Percentiles rank a stretch among this genome's conserved stretches.
These are phyloP conservation scores for Phaeosphaeria sp. DNA, from an alignment of 2,329 filamentous ascomycete genomes.

Conservation along the genomic window DNA sequence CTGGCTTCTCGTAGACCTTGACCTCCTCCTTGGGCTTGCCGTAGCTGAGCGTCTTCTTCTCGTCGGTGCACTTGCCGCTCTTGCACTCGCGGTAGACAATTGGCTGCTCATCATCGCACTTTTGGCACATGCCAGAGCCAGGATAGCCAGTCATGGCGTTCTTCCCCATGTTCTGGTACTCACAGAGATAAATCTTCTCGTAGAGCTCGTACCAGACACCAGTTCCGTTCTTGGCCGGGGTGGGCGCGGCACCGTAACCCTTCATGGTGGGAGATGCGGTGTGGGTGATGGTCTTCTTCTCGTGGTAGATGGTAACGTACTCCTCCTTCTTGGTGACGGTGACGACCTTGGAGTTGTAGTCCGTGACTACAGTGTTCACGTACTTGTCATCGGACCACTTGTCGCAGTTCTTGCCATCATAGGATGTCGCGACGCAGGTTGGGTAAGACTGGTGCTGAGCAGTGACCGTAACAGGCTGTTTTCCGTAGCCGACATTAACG, in stretches of 20 bases:
- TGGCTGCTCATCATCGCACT: slow-evolving; percentile 31
- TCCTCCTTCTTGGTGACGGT: slow-evolving; percentile 38
- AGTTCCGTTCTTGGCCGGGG: slow-evolving; percentile 20
- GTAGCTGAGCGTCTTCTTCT: slow-evolving; percentile 29
- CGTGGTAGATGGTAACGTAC: slow-evolving; percentile 35
- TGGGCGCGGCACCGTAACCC: slow-evolving; percentile 14
- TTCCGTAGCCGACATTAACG: slow-evolving; percentile 33
- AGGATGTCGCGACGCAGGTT: slow-evolving; percentile 31
- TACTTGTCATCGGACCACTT: slow-evolving; percentile 31
- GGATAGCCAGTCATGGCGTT: slow-evolving; percentile 34
- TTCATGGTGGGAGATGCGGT: slow-evolving; percentile 20
- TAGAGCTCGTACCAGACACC: slow-evolving; percentile 39
- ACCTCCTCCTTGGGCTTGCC: slow-evolving; percentile 33
- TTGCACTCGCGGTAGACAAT: slow-evolving; percentile 40
- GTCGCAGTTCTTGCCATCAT: slow-evolving; percentile 22
- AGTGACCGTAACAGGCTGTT: slow-evolving; percentile 39
- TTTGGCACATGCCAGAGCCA: slow-evolving; percentile 36
- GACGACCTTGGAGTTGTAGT: slow-evolving; percentile 31
- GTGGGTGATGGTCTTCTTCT: slow-evolving; percentile 36
- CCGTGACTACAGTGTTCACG: slow-evolving; percentile 37
- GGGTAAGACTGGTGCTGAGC: slow-evolving; percentile 40
- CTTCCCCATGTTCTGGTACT: slow-evolving; percentile 39
- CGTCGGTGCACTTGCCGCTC: slow-evolving; percentile 37
- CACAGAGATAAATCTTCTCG: slow-evolving; percentile 35
- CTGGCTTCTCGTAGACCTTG: slow-evolving; percentile 37